Evolutionary conservation across 2,329 filamentous ascomycete species (phyloP).

Genomic region (Emmonsiellopsis sp.): DNA sequence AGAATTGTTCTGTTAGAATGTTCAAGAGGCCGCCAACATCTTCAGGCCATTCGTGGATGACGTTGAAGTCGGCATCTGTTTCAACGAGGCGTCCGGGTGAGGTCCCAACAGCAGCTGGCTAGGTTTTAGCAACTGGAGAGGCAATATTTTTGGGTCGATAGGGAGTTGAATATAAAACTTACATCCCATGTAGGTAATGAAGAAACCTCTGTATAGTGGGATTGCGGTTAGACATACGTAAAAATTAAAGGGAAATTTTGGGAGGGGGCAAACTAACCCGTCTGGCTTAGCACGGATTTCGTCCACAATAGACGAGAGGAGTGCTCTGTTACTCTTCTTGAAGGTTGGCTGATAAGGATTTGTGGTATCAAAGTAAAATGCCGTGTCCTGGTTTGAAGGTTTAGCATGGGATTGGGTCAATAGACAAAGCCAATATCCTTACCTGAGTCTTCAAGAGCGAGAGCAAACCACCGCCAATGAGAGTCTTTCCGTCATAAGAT

Average conservation of each 20-base stretch:
- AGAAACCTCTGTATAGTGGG: constrained; percentile 37
- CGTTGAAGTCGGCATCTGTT: constrained; percentile 50
- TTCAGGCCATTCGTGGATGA: constrained; percentile 55
- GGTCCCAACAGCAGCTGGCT: constrained; percentile 44
- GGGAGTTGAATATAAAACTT: constrained; percentile 7
- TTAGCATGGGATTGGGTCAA: not conserved
- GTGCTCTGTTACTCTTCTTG: constrained; percentile 50
- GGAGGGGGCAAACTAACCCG: constrained; percentile 22
- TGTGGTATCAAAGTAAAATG: constrained; percentile 52
- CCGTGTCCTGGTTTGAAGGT: constrained; percentile 42
- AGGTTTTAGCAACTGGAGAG: constrained; percentile 7
- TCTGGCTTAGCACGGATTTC: constrained; percentile 57
- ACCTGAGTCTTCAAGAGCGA: constrained; percentile 49
- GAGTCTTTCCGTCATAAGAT: constrained; percentile 48
- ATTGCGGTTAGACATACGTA: not conserved
- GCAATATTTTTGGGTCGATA: not conserved
- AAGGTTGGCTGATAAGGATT: constrained; percentile 53
- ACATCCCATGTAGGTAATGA: constrained; percentile 55
- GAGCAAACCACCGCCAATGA: constrained; percentile 50
- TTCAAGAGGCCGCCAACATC: constrained; percentile 47
- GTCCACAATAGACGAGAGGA: constrained; percentile 52
- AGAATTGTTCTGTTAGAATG: constrained; percentile 52
- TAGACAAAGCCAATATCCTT: constrained; percentile 2
- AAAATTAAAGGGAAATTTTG: not conserved
- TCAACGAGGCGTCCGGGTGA: constrained; percentile 52